Conservation (phyloP, 2,329 filamentous ascomycete species). For the Penicillium sp. region DNA sequence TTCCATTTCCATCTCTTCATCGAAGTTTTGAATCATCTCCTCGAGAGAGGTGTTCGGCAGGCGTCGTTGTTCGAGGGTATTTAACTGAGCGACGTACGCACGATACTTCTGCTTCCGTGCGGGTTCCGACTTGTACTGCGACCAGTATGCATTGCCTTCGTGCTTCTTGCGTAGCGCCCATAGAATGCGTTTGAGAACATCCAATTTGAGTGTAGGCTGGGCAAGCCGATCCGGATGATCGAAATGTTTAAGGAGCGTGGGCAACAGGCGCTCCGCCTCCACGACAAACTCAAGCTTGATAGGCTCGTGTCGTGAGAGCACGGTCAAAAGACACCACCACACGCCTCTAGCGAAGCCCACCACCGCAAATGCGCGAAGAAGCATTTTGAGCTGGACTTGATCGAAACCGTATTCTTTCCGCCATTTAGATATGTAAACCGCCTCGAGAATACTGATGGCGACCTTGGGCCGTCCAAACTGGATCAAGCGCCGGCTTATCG, state of each 20-base stretch:
- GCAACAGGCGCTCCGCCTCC: conserved; percentile 32
- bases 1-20: conserved; percentile 25
- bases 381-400: conserved; percentile 39
- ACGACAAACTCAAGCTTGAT: conserved; percentile 33
- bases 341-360: conserved; percentile 34
- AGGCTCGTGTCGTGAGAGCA: conserved; percentile 34
- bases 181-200: background rate
- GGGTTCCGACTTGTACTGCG: background rate
- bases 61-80: conserved; percentile 4
- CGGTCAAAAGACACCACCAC: conserved; percentile 42
- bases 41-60: conserved; percentile 4
- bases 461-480: conserved; percentile 20
- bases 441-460: conserved; percentile 35
- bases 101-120: background rate
- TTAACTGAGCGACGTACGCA: background rate
- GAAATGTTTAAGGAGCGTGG: conserved; percentile 11
- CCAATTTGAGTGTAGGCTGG: background rate
- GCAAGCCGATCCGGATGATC: background rate
- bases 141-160: background rate
- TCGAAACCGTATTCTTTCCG: conserved; percentile 34
- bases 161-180: background rate
- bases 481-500: conserved; percentile 32
- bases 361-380: conserved; percentile 35
- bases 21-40: conserved; percentile 16
- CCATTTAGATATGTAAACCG: conserved; percentile 40